Conservation (phyloP, 2,329 filamentous ascomycete species). For the Lecanosticta acicola region DNA sequence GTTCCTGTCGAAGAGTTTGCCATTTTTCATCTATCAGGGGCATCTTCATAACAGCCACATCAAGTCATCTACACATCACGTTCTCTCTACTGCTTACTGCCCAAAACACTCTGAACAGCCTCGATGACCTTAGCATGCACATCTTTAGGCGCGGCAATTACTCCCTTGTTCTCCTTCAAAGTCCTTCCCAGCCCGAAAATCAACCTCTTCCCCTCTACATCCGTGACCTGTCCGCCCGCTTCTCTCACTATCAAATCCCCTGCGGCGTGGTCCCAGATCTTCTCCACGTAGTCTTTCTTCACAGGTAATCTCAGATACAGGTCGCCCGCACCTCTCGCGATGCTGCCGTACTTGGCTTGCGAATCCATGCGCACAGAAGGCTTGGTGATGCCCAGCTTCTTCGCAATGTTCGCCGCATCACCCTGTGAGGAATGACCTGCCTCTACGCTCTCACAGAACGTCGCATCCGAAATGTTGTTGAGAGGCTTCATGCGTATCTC, state of each 20-base stretch:
- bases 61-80: not conserved
- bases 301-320: constrained; percentile 88
- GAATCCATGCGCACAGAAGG: constrained; percentile 95
- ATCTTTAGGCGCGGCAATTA: constrained; percentile 75
- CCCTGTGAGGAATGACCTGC: constrained; percentile 84
- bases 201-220: constrained; percentile 75
- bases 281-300: constrained; percentile 85
- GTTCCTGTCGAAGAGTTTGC: too few species aligned
- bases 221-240: constrained; percentile 85
- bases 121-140: constrained; percentile 72
- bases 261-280: constrained; percentile 99
- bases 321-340: constrained; percentile 88
- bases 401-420: constrained; percentile 79
- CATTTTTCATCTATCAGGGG: too few species aligned
- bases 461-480: constrained; percentile 68
- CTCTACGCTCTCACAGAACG: constrained; percentile 96
- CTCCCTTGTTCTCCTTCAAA: constrained; percentile 83
- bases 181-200: constrained; percentile 86
- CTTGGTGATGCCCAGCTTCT: constrained; percentile 77
- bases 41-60: too few species aligned
- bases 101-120: constrained; percentile 75
- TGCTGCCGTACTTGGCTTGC: constrained; percentile 95
- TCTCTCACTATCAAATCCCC: constrained; percentile 92
- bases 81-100: constrained; percentile 36
- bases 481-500: constrained; percentile 75